Evolutionary conservation across 345 rosid genomes (phyloP), one percentile per base, ranked within the genome.

Genomic region (Pistacia vera): DNA sequence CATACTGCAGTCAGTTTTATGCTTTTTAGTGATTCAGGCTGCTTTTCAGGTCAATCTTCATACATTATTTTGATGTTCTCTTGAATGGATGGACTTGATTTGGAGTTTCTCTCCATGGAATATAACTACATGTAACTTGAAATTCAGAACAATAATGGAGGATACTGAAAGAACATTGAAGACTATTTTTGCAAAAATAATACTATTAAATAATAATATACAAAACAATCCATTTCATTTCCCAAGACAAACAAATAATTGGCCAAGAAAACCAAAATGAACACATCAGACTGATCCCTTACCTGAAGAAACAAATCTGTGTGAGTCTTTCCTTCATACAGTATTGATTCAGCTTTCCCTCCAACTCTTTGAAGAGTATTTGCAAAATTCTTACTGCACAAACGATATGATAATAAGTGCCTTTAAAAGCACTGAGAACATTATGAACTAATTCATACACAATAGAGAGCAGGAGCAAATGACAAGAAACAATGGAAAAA

Each of bases 251-350:
- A 57, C 41, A 14, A 13, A 60, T 12, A 46, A 44, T 54, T 33
- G 62, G 51, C 49, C 9, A 66, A 22, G 14, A 12, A 18, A 22
- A 57, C 11, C 0, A 28, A 41, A 28, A 49, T 3, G 22, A 38
- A 68, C 22, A 49, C 6, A 59, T 52, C 25, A 41, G 64, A 63
- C 30, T 20, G 55, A 36, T 69, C 72, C 18, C 70, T 81, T 80
- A 92, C 99, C 97, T 96, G 99, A 78, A 93, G 93, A 87, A 96
- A 96, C 83, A 93, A 76, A 83, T 96, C 99, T 11, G 99, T 93
- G 85, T 93, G 99, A 65, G 97, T 93, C 78, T 91, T 96, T 56
- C 95, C 98, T 72, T 92, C 95, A 30, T 92, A 93, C 73, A 92
- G 76, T 51, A 92, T 85, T 68, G 92, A 81, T 76, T 91, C 86